Percentiles rank a stretch among this genome's conserved stretches.
Evolutionary conservation across 129 eudicot genomes (phyloP).

Genomic region (Flaveria robusta): DNA sequence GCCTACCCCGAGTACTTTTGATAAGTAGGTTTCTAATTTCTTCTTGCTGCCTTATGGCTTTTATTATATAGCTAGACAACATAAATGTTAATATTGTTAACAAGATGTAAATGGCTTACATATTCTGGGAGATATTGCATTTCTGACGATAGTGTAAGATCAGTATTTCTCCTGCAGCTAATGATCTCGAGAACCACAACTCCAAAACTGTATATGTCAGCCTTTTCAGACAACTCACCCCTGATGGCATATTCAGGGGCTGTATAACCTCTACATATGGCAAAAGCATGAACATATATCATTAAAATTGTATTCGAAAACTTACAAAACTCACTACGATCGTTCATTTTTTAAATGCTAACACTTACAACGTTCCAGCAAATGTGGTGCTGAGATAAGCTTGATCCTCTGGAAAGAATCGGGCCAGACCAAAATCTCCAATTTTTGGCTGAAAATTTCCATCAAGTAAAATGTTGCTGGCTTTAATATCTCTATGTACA

Average conservation of each 20-base stretch:
- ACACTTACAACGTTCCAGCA: constrained; percentile 73
- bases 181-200: constrained; percentile 73
- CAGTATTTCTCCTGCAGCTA: constrained; percentile 65
- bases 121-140: constrained; percentile 83
- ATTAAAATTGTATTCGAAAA: background rate
- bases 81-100: background rate
- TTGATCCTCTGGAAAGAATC: constrained; percentile 81
- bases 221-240: constrained; percentile 79
- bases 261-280: constrained; percentile 67
- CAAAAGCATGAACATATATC: constrained; percentile 5
- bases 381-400: constrained; percentile 73
- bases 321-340: background rate
- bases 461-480: constrained; percentile 71
- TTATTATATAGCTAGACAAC: background rate
- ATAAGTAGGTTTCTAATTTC: background rate
- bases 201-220: constrained; percentile 77
- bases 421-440: constrained; percentile 78
- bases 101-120: constrained; percentile 41
- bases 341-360: background rate
- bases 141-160: constrained; percentile 63
- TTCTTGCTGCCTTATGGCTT: background rate
- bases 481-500: constrained; percentile 79
- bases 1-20: background rate
- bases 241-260: constrained; percentile 80
- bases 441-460: constrained; percentile 70